Base-by-base conservation (phyloP, 2,329 filamentous ascomycete species). In the Ophiocordyceps camponoti-saundersi region DNA sequence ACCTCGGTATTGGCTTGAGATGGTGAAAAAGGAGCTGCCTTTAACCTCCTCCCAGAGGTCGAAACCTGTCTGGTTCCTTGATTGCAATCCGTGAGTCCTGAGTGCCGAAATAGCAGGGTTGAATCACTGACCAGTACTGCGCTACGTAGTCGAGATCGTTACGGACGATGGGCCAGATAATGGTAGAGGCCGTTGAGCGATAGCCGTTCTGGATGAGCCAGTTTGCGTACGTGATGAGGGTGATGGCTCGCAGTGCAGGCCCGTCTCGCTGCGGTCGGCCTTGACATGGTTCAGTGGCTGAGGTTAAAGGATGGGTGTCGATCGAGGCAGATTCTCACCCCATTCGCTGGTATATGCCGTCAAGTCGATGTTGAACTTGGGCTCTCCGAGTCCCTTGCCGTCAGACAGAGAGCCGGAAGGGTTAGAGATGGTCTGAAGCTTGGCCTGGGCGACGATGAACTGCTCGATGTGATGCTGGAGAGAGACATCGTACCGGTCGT, bases 21-120 rank as follows among this genome's bases (percentile, higher is more conserved):
- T 65, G 1, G 85, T 92, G 63, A 90, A 93, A 68, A 89, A 92
- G 0, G 83, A 88, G 21, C 76, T 80, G 40, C 84, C 82, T 22
- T 70, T 67, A 15, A 89, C 76, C 60, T 92, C 86, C 59, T 92
- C 86, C 86, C 86, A 92, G 3, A 93, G 71, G 59, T 93, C 86
- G 56, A 79, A 92, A 6, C 74, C 73, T 0, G 72, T 75, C 51
- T 69, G 61, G 57, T 75, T 77, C 72, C 66, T 69, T 6, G 1
- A 3, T 3, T 0, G 10, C 7, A 1, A 16, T 44, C 39, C 7
- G 15, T 44, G 54, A 26, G 21, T 50, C 49, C 26, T 12, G 5
- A 29, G 26, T 16, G 8, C 16, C 16, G 7, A 10, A 22, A 18
- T 6, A 4, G 21, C 3, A 16, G n/a, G 6, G 12, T 16, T 20